Conservation (phyloP, 2,329 filamentous ascomycete genomes). For the Colletotrichum theobromicola region DNA sequence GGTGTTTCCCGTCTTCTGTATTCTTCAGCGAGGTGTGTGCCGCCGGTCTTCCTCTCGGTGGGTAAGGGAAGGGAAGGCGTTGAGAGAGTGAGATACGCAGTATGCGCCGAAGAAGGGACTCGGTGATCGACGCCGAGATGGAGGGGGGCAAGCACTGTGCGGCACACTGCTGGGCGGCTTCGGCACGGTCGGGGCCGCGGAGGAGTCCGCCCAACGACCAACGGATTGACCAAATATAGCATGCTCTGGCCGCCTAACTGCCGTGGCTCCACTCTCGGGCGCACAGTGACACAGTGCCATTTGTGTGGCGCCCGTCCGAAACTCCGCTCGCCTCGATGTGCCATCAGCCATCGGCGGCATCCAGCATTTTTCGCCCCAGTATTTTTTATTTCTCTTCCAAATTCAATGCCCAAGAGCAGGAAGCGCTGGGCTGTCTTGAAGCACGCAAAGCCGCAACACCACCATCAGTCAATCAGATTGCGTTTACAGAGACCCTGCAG, state of each 20-base stretch:
- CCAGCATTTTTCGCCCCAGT: not conserved
- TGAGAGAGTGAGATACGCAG: not conserved
- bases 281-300: not conserved
- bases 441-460: constrained; percentile 6
- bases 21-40: not conserved
- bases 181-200: not conserved
- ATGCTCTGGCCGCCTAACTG: not conserved
- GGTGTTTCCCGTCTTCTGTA: not conserved
- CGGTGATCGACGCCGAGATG: not conserved
- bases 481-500: not conserved
- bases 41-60: not conserved
- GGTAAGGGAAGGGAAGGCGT: not conserved
- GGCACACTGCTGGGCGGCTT: not conserved
- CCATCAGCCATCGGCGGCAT: not conserved
- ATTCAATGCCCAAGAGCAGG: not conserved
- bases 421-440: not conserved
- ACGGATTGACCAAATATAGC: not conserved
- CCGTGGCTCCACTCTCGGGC: not conserved
- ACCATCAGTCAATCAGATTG: not conserved
- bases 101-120: not conserved
- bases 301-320: not conserved
- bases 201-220: not conserved
- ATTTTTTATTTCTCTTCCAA: not conserved
- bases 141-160: not conserved
- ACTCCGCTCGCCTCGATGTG: not conserved